Evolutionary conservation across 2,329 filamentous ascomycete species (phyloP), one percentile per base, ranked within the genome.

Genomic region (Aspergillus viridinutans): DNA sequence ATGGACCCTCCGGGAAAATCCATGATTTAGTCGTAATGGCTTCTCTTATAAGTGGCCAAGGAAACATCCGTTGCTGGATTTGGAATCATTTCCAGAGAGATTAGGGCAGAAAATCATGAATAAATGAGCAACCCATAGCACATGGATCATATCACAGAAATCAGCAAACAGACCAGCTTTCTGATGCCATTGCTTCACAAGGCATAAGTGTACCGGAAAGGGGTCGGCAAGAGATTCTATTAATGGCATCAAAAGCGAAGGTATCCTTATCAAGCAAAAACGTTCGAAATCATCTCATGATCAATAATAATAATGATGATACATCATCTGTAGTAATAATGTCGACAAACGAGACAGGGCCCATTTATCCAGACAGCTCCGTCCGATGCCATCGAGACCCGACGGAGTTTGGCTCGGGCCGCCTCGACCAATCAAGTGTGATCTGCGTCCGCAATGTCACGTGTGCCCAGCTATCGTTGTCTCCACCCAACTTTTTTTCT

Each of bases 1-100:
- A 70, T 71, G 57, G 72, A 72, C 58, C 67, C 69, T 61, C 71
- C 72, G 58, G 75, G 75, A 67, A 77, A 77, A 63, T 77, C 75
- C 74, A 77, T 77, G 61, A 56, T 74, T 71, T 61, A 65, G 58
- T 50, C 57, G 63, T 59, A 61, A 62, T 58, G 62, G 61, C 61
- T 65, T 61, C 62, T 64, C 62, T 64, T 66, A 62, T 61, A 63
- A 59, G 64, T 66, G 63, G 61, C 64, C 63, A 62, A 59, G 60
- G 57, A 63, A 60, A 60, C 57, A 56, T 63, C 61, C 58, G 60
- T 52, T 52, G 45, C 55, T 55, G 61, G 64, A 57, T 63, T 59
- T 61, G 61, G 60, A 69, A 63, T 73, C 72, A 75, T 75, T 67
- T 74, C 72, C 67, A 69, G 62, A 54, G 42, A 28, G 51, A 57